These are phyloP conservation scores for Psilocybe tampanensis DNA, from an alignment of 768 basidiomycete genomes.

Conservation along the genomic window DNA sequence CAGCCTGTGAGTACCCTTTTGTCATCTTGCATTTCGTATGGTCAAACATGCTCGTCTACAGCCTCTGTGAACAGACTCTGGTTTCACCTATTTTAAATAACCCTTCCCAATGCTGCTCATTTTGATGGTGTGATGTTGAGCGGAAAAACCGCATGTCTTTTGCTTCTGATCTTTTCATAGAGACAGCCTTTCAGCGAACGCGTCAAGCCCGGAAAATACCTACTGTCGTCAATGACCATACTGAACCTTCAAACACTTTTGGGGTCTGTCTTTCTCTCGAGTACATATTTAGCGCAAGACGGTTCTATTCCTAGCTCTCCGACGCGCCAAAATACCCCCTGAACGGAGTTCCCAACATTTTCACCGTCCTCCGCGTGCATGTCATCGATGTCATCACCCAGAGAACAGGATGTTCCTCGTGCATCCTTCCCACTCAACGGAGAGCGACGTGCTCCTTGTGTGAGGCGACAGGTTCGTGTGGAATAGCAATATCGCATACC, in stretches of 20 bases:
- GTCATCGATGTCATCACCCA: conserved; percentile 13
- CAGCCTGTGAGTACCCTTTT: too few species aligned
- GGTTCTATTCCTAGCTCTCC: conserved; percentile 5
- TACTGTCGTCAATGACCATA: background rate
- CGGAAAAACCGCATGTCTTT: conserved; percentile 10
- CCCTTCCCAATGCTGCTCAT: conserved; percentile 5
- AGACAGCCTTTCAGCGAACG: conserved; percentile 5
- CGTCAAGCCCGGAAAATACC: background rate
- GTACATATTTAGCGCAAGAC: too few species aligned
- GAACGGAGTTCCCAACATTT: conserved; percentile 9
- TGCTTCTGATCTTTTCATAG: conserved; percentile 15
- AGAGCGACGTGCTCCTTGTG: conserved; percentile 3
- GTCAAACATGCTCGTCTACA: too few species aligned
- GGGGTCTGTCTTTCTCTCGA: background rate
- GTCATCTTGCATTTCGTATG: too few species aligned
- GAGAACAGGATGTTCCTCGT: conserved; percentile 11
- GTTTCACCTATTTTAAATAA: conserved; percentile 8
- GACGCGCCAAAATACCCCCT: background rate
- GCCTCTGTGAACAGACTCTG: too few species aligned
- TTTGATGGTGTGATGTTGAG: conserved; percentile 11
- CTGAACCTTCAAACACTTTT: background rate
- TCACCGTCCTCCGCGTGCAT: conserved; percentile 4
- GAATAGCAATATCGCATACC: background rate
- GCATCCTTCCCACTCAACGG: conserved; percentile 17
- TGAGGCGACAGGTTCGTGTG: conserved; percentile 5